Evolutionary conservation across 805 yeast species (phyloP), one percentile per base, ranked within the genome.

Genomic region (Nakazawaea peltata): DNA sequence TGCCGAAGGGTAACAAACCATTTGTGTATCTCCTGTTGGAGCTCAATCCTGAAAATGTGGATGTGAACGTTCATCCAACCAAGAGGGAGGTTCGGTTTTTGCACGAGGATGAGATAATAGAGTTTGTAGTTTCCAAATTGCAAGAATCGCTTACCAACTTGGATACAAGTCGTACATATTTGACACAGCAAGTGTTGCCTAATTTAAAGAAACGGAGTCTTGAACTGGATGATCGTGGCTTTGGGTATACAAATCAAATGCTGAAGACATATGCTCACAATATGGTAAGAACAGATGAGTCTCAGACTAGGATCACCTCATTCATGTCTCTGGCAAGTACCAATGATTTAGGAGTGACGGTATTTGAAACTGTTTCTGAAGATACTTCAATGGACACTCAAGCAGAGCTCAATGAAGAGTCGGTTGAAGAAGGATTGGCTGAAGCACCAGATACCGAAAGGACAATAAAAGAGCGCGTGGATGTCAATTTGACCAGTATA

Each of bases 31-130:
- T 92, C 34, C 67, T 83, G 32, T 52, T 92, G n/a, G 61, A 61
- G 14, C 74, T 92, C 2, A 61, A 67, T 16, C 83, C 96, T 1
- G 59, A 57, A 23, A 77, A 79, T 41, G 67, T 92, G 6, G 98
- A 92, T 53, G 97, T 92, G 12, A 92, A 92, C 51, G 79, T 92
- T 11, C 98, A 92, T 51, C 98, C 98, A 0, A 90, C 97, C 0
- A 92, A 92, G 47, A 69, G 90, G 40, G 97, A 90, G 48, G 97
- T 92, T 2, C 55, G 94, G 28, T 87, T 92, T 51, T 59, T 92
- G 24, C 57, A 76, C 52, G 97, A 92, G 47, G 92, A 81, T 30
- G 97, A 88, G 50, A 86, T 92, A 15, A 70, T 84, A 9, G 86
- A 78, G 26, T 46, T 50, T 24, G 64, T 88, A 2, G 65, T 79